phyloP scores from a whole-genome alignment of 495 filamentous ascomycete species.

The Thermochaetoides thermophila region DNA sequence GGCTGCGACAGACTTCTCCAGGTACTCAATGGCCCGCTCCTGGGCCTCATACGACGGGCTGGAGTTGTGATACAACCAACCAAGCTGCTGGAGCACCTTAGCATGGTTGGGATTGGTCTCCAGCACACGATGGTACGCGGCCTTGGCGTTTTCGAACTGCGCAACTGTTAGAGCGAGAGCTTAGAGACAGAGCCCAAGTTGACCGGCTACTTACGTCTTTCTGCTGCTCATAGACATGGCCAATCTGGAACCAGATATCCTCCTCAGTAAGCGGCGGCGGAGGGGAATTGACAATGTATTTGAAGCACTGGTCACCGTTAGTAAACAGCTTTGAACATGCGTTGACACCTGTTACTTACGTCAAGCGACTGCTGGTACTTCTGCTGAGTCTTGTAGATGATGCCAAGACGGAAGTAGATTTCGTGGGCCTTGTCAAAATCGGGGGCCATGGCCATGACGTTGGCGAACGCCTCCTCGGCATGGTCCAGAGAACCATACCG shows the following conservation, averaged over 20 bases:
- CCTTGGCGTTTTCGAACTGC: slow-evolving; percentile 84
- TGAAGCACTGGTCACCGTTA: slow-evolving; percentile 62
- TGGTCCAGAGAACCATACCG: slow-evolving; percentile 94
- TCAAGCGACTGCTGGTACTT: slow-evolving; percentile 88
- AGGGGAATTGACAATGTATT: slow-evolving; percentile 90
- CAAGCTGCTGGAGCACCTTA: slow-evolving; percentile 95
- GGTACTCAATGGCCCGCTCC: slow-evolving; percentile 89
- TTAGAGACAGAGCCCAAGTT: too few species aligned
- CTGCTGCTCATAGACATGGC: slow-evolving; percentile 96
- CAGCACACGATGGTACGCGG: slow-evolving; percentile 81
- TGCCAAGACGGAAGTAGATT: slow-evolving; percentile 95
- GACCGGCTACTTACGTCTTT: slow-evolving; percentile 65
- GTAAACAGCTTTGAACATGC: slow-evolving; percentile 6
- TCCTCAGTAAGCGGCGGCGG: slow-evolving; percentile 89
- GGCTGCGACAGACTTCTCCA: slow-evolving; percentile 91
- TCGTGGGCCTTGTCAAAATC: slow-evolving; percentile 98
- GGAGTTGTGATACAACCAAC: slow-evolving; percentile 95
- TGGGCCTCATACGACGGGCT: slow-evolving; percentile 79
- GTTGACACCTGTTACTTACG: slow-evolving; percentile 35
- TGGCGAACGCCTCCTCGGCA: slow-evolving; percentile 94
- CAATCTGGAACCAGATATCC: slow-evolving; percentile 99
- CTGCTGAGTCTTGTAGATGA: slow-evolving; percentile 98
- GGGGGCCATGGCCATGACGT: slow-evolving; percentile 98
- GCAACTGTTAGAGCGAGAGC: slow-evolving; percentile 16
- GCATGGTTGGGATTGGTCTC: slow-evolving; percentile 93